phyloP scores from a whole-genome alignment of 177 flowering plant species.

The Vitis hybrid region DNA sequence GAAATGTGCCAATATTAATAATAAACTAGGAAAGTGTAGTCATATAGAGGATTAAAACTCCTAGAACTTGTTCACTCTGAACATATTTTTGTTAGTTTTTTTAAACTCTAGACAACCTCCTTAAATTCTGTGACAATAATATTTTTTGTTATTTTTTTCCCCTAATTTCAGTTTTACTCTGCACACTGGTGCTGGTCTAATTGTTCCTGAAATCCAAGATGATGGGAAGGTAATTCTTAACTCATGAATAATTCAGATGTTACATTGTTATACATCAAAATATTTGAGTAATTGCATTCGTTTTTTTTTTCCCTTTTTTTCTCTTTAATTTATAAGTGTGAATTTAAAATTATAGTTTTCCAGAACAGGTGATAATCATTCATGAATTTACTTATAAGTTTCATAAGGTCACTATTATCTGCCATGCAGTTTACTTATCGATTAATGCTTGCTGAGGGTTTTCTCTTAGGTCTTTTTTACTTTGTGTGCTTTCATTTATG shows the following conservation, averaged over 20 bases:
- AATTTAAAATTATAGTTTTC: not conserved
- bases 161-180: constrained; percentile 67
- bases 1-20: too few relatives aligned
- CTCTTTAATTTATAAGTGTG: not conserved
- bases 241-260: too few relatives aligned
- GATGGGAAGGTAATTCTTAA: constrained; percentile 66
- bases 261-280: not conserved
- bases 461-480: too few relatives aligned
- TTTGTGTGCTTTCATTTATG: too few relatives aligned
- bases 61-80: too few relatives aligned
- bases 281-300: not conserved
- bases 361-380: not conserved
- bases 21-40: too few relatives aligned
- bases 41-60: too few relatives aligned
- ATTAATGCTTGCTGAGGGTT: too few relatives aligned
- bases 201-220: constrained; percentile 87
- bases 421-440: not conserved
- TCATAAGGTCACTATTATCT: not conserved
- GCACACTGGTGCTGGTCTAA: constrained; percentile 98
- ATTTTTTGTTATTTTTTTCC: not conserved
- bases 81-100: too few relatives aligned
- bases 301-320: not conserved
- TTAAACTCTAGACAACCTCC: not conserved
- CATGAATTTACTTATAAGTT: not conserved
- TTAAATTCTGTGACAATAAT: not conserved